These are phyloP conservation scores for Arachis monticola DNA, from an alignment of 331 rosid genomes.

Conservation along the genomic window DNA sequence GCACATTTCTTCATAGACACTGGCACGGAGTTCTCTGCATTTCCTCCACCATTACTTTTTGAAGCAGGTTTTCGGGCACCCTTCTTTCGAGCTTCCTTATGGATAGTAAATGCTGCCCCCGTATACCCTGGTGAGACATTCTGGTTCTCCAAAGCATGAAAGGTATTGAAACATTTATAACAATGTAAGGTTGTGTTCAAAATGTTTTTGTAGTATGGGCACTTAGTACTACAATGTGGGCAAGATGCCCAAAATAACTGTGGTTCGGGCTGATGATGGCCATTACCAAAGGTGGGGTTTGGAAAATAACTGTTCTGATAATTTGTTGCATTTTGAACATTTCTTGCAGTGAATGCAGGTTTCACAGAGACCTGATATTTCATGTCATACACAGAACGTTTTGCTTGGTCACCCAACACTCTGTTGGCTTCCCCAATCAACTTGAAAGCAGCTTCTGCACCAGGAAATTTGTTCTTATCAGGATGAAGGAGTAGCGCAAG, in stretches of 20 bases:
- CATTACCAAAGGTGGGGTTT: slow-evolving; percentile 14
- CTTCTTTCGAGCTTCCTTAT: slow-evolving; percentile 42
- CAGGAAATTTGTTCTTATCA: slow-evolving; percentile 77
- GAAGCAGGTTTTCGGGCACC: slow-evolving; percentile 46
- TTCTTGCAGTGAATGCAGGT: slow-evolving; percentile 27
- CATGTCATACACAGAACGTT: slow-evolving; percentile 53
- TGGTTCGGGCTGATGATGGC: slow-evolving; percentile 34
- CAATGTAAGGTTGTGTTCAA: slow-evolving; percentile 44
- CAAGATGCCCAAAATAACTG: slow-evolving; percentile 71
- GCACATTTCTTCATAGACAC: slow-evolving; percentile 36
- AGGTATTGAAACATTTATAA: slow-evolving; percentile 51
- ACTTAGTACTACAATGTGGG: slow-evolving; percentile 48
- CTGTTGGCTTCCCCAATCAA: slow-evolving; percentile 77
- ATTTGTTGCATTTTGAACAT: slow-evolving; percentile 35
- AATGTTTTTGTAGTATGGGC: slow-evolving; percentile 33
- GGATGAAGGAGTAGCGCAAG: slow-evolving; percentile 85
- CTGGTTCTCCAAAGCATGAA: slow-evolving; percentile 27
- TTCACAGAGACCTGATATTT: slow-evolving; percentile 36
- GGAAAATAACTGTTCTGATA: slow-evolving; percentile 35
- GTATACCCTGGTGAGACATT: slow-evolving; percentile 31
- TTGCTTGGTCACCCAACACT: slow-evolving; percentile 57
- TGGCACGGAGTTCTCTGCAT: slow-evolving; percentile 33
- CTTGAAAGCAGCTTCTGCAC: slow-evolving; percentile 94
- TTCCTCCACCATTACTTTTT: slow-evolving; percentile 41
- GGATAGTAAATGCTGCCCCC: slow-evolving; percentile 26